These are phyloP conservation scores for Debaryomycetaceae sp. DNA, from an alignment of 1,139 yeast genomes.

Conservation along the genomic window DNA sequence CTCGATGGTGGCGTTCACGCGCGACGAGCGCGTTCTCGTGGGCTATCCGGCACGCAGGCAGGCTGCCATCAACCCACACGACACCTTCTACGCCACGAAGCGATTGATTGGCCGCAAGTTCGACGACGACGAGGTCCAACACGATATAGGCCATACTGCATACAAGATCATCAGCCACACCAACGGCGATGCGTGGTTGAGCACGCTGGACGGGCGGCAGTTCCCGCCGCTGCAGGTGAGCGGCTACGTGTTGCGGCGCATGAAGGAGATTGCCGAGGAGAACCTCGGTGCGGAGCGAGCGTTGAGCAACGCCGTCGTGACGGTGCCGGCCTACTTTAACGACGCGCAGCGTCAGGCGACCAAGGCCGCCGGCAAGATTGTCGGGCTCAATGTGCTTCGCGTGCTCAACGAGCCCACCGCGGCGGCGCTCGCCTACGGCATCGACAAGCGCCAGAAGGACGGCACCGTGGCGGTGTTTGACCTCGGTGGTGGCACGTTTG, in stretches of 20 bases:
- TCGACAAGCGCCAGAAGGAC: constrained; percentile 33
- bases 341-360: constrained; percentile 80
- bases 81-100: constrained; percentile 73
- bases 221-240: constrained; percentile 58
- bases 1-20: constrained; percentile 57
- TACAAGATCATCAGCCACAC: constrained; percentile 46
- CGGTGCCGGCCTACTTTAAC: constrained; percentile 79
- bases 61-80: constrained; percentile 58
- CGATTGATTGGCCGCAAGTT: constrained; percentile 68
- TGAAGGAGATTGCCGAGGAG: constrained; percentile 54
- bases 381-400: constrained; percentile 63
- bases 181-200: constrained; percentile 63
- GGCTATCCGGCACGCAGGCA: constrained; percentile 68
- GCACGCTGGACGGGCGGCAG: constrained; percentile 30
- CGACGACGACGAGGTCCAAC: constrained; percentile 59
- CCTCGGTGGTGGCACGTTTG: constrained; percentile 83
- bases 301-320: constrained; percentile 64
- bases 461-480: constrained; percentile 67
- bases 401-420: constrained; percentile 81
- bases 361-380: constrained; percentile 62
- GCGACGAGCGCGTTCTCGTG: constrained; percentile 34
- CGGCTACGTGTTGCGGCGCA: constrained; percentile 45
- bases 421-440: constrained; percentile 77
- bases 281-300: constrained; percentile 28
- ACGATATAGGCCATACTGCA: constrained; percentile 52